These are phyloP conservation scores for Fusarium sublunatum DNA, from an alignment of 2,329 filamentous ascomycete genomes.

Conservation along the genomic window DNA sequence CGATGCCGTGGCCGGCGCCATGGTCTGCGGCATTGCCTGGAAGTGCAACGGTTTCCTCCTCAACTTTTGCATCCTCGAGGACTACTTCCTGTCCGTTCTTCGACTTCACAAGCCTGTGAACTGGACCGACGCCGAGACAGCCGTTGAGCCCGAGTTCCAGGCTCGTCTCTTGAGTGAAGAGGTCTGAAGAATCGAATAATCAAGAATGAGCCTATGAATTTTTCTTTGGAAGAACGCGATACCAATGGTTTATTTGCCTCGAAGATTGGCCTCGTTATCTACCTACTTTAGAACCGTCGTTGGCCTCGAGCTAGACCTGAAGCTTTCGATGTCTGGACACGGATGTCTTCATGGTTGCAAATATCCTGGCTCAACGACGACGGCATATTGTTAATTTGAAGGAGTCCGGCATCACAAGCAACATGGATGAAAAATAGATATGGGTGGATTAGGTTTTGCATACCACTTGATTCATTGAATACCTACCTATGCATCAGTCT, in stretches of 20 bases:
- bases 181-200: conserved; percentile 22
- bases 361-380: conserved; percentile 1
- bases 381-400: conserved; percentile 15
- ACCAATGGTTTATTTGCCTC: background rate
- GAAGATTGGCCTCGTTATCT: background rate
- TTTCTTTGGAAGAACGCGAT: conserved; percentile 1
- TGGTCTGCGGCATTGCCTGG: conserved; percentile 75
- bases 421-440: conserved; percentile 20
- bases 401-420: background rate
- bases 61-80: conserved; percentile 73
- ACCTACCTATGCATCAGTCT: conserved; percentile 8
- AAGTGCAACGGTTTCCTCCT: conserved; percentile 64
- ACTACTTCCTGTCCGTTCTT: conserved; percentile 72
- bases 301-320: background rate
- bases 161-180: conserved; percentile 37
- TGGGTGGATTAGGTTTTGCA: conserved; percentile 14
- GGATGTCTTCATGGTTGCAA: background rate
- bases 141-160: conserved; percentile 51
- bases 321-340: conserved; percentile 3
- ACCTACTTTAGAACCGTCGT: background rate
- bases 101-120: conserved; percentile 73
- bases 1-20: conserved; percentile 75
- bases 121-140: conserved; percentile 52
- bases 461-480: conserved; percentile 17
- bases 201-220: conserved; percentile 21